Percentiles rank a stretch among this genome's conserved stretches.
Conservation (phyloP, 306 rosid genomes). For the Coriaria nepalensis region DNA sequence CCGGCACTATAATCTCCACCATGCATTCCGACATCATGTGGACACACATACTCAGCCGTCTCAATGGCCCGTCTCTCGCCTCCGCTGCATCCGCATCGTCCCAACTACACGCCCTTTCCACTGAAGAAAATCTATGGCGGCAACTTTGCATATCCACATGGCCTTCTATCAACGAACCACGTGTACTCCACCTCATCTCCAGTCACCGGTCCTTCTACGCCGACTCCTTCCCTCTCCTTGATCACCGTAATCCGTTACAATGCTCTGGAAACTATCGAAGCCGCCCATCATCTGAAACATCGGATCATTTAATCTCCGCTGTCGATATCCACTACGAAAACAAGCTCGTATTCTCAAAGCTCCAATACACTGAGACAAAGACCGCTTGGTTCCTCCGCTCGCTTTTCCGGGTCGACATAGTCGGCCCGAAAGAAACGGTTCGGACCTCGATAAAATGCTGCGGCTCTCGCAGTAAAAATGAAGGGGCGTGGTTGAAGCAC, state of each 20-base stretch:
- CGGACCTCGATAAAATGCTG: conserved; percentile 23
- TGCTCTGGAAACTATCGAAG: no score
- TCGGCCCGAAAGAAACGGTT: conserved; percentile 39
- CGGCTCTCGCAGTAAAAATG: background rate
- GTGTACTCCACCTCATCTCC: conserved; percentile 20
- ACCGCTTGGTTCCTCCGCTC: conserved; percentile 48
- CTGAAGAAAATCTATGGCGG: conserved; percentile 50
- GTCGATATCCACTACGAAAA: conserved; percentile 48
- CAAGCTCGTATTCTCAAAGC: conserved; percentile 38
- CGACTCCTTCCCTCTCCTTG: conserved; percentile 45
- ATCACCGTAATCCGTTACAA: background rate
- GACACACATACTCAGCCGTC: conserved; percentile 56
- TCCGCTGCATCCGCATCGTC: conserved; percentile 39
- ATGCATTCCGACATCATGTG: conserved; percentile 48
- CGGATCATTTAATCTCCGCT: conserved; percentile 35
- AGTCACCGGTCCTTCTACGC: conserved; percentile 60
- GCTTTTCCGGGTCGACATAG: conserved; percentile 53
- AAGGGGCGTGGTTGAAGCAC: conserved; percentile 24
- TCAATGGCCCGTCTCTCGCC: conserved; percentile 61
- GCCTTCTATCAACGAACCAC: conserved; percentile 48
- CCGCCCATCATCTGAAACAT: no score
- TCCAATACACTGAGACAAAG: conserved; percentile 25
- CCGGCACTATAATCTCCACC: conserved; percentile 22
- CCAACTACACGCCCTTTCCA: conserved; percentile 37
- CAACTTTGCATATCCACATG: conserved; percentile 36